Conservation (phyloP, 192 early-diverging fungal genomes). For the Podila minutissima region DNA sequence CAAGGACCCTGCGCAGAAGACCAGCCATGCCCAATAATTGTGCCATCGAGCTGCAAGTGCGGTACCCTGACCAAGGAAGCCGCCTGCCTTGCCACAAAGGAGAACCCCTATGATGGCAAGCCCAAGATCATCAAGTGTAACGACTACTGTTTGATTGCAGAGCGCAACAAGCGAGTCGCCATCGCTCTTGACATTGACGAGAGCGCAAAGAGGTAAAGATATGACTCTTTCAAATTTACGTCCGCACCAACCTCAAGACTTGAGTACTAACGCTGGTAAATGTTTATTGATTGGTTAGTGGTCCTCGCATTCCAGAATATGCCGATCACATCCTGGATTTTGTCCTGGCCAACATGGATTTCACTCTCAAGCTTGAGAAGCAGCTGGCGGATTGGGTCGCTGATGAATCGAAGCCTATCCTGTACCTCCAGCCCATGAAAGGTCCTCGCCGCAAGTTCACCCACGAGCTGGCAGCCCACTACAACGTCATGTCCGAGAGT, state of each 20-base stretch:
- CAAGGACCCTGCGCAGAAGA: conserved; percentile 80
- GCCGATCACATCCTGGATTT: conserved; percentile 74
- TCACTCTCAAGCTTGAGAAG: conserved; percentile 76
- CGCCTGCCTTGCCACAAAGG: conserved; percentile 71
- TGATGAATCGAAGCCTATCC: conserved; percentile 60
- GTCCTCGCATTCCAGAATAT: conserved; percentile 53
- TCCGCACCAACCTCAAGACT: no score
- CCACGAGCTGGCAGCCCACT: conserved; percentile 77
- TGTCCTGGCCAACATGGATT: conserved; percentile 67
- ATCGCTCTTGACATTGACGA: conserved; percentile 78
- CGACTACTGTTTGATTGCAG: conserved; percentile 78
- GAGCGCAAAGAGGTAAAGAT: conserved; percentile 15
- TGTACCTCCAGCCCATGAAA: conserved; percentile 79
- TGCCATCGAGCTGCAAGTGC: conserved; percentile 79
- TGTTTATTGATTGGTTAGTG: neutral
- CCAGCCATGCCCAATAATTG: conserved; percentile 67
- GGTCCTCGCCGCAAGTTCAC: conserved; percentile 71
- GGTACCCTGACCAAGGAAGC: conserved; percentile 69
- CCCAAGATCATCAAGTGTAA: conserved; percentile 74
- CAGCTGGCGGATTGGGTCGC: conserved; percentile 72
- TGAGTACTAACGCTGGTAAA: neutral
- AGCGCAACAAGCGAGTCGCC: conserved; percentile 85
- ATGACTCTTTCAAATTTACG: no score
- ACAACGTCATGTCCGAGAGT: conserved; percentile 75
- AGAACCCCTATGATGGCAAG: conserved; percentile 52